A percentile compares a stretch with the other conserved stretches of the same genome.
These are phyloP conservation scores for Abortiporus biennis DNA, from an alignment of 1,284 basidiomycete genomes.

Conservation along the genomic window DNA sequence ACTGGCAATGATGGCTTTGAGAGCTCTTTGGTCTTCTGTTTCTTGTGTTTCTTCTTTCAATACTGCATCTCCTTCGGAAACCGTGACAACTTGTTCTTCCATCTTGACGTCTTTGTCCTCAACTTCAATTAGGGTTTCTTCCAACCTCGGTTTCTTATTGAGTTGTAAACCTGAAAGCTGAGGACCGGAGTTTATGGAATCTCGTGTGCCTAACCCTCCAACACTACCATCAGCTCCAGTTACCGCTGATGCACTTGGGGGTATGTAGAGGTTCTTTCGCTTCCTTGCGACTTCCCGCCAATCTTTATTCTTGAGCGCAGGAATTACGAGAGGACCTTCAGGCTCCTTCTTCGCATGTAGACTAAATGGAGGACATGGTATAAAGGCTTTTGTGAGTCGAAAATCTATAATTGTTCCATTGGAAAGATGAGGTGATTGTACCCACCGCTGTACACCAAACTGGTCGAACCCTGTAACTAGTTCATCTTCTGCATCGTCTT, in stretches of 20 bases:
- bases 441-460: slow-evolving; percentile 73
- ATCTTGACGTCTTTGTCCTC: slow-evolving; percentile 20
- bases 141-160: slow-evolving; percentile 34
- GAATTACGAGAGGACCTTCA: slow-evolving; percentile 74
- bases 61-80: slow-evolving; percentile 10
- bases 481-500: slow-evolving; percentile 55
- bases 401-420: too few species aligned
- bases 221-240: slow-evolving; percentile 74
- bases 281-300: slow-evolving; percentile 77
- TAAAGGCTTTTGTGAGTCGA: neutral
- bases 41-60: slow-evolving; percentile 40
- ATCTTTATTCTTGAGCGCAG: slow-evolving; percentile 78
- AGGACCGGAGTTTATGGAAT: slow-evolving; percentile 65
- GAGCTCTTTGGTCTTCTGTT: slow-evolving; percentile 67
- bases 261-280: slow-evolving; percentile 55
- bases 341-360: slow-evolving; percentile 38
- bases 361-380: slow-evolving; percentile 26
- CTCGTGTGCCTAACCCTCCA: slow-evolving; percentile 70
- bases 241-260: slow-evolving; percentile 52
- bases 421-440: slow-evolving; percentile 22
- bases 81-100: slow-evolving; percentile 13
- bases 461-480: slow-evolving; percentile 68
- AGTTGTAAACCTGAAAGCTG: slow-evolving; percentile 57
- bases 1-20: slow-evolving; percentile 65
- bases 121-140: slow-evolving; percentile 15